Percentiles rank a stretch among this genome's conserved stretches.
Conservation (phyloP, 805 yeast genomes). For the Naumovozyma castellii region DNA sequence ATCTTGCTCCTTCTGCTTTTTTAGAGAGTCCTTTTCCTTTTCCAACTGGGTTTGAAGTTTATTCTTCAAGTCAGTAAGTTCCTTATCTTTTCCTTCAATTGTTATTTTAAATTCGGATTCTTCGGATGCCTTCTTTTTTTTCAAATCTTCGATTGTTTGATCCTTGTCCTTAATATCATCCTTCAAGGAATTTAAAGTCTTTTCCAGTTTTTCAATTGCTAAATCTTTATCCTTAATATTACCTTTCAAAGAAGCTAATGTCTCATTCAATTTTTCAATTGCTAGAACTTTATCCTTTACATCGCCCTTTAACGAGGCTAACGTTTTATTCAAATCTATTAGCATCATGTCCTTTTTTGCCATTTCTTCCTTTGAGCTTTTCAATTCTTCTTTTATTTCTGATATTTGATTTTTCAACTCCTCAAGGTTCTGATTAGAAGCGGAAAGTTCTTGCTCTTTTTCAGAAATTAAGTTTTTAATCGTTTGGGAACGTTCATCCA, state of each 20-base stretch:
- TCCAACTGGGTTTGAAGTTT: not conserved
- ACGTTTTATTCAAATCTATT: constrained; percentile 3
- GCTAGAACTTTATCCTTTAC: constrained; percentile 1
- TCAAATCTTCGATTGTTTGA: not conserved
- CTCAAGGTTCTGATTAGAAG: not conserved
- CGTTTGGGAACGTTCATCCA: not conserved
- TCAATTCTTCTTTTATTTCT: not conserved
- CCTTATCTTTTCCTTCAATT: constrained; percentile 1
- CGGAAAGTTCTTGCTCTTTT: not conserved
- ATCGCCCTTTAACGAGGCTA: constrained; percentile 4
- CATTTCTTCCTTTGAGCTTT: constrained; percentile 3
- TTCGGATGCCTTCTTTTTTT: not conserved
- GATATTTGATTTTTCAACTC: not conserved
- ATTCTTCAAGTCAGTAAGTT: not conserved
- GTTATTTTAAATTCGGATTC: not conserved
- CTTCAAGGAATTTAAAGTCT: constrained; percentile 5
- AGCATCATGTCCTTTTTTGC: constrained; percentile 1
- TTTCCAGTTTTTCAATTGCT: constrained; percentile 1
- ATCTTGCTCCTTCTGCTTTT: not conserved
- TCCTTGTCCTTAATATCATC: constrained; percentile 2
- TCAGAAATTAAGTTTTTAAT: not conserved
- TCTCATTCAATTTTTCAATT: not conserved
- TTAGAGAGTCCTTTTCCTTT: constrained; percentile 1
- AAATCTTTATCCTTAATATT: constrained; percentile 1
- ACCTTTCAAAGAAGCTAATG: constrained; percentile 5